Base-by-base conservation (phyloP, 2,329 filamentous ascomycete species). In the Cladophialophora carrionii region DNA sequence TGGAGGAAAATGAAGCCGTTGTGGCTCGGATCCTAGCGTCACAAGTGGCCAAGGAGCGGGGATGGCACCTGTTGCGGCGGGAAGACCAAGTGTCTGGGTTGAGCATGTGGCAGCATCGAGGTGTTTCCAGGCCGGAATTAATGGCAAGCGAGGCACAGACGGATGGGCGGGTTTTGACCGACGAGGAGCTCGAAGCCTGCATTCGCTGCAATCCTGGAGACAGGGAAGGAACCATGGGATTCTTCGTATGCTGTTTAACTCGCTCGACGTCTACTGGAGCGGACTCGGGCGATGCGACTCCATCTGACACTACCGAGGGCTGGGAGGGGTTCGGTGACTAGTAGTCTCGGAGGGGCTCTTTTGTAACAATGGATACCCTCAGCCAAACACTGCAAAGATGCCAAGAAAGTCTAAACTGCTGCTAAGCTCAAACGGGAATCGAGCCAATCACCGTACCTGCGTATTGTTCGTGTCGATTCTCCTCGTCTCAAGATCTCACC, bases 191-290 rank as follows among this genome's bases (percentile, higher is more conserved):
- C 5, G 88, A 94, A 29, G 90, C 85, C 2, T 96, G 92, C 73
- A 89, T 97, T 62, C 83, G 94, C 64, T 91, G 91, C 34, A 88
- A 90, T 76, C 90, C 93, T 71, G 90, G 87, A 29, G 92, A 94
- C 71, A 88, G 88, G 9, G 86, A 90, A 68, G 92, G 92, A 0
- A 90, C 93, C 0, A 96, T 97, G 85, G 94, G 95, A 0, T 98
- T 99, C 78, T 99, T 99, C 72, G 90, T 97, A 22, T 92, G 87
- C n/a, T 91, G 85, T 0, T 96, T 99, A 77, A 84, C 91, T 2
- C 82, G 90, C 85, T 65, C 24, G 56, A 55, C 12, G 43, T 63
- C 46, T 61, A 49, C 5, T n/a, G n/a, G 37, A 20, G 37, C 6
- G 6, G 37, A 20, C 32, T 64, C 41, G 61, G 52, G 32, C 63